Conservation (phyloP, 768 basidiomycete species). For the Lactarius indigo region DNA sequence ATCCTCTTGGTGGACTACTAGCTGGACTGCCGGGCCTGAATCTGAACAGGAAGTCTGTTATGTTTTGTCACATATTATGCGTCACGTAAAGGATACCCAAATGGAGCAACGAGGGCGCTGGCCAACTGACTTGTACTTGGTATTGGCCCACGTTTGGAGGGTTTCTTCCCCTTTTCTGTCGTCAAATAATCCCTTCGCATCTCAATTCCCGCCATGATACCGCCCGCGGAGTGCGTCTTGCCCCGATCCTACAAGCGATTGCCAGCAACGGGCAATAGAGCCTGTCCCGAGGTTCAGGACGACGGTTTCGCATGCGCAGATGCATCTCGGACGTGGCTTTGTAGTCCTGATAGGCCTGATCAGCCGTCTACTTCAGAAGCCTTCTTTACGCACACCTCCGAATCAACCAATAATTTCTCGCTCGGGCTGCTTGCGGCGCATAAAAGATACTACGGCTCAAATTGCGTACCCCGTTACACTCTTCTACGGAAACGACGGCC, state of each 20-base stretch:
- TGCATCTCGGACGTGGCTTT: not conserved
- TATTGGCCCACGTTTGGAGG: no score
- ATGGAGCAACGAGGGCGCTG: no score
- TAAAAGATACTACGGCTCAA: not conserved
- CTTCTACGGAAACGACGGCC: not conserved
- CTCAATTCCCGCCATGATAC: not conserved
- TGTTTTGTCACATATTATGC: no score
- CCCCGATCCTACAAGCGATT: not conserved
- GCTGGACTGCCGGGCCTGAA: no score
- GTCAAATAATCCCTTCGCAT: not conserved
- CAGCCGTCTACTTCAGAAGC: not conserved
- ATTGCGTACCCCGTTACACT: not conserved
- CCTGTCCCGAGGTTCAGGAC: not conserved
- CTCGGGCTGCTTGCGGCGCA: not conserved
- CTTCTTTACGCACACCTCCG: not conserved
- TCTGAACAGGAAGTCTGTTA: no score
- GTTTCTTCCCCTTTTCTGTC: no score
- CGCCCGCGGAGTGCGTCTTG: not conserved
- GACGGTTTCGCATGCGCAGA: not conserved
- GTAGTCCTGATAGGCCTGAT: no score
- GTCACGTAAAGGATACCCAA: no score
- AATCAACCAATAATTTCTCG: not conserved
- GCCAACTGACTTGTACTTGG: no score
- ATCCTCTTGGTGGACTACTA: no score
- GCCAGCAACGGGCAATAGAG: not conserved